A percentile compares a stretch with the other conserved stretches of the same genome.
These are phyloP conservation scores for Nemania sp. DNA, from an alignment of 2,329 filamentous ascomycete genomes.

Conservation along the genomic window DNA sequence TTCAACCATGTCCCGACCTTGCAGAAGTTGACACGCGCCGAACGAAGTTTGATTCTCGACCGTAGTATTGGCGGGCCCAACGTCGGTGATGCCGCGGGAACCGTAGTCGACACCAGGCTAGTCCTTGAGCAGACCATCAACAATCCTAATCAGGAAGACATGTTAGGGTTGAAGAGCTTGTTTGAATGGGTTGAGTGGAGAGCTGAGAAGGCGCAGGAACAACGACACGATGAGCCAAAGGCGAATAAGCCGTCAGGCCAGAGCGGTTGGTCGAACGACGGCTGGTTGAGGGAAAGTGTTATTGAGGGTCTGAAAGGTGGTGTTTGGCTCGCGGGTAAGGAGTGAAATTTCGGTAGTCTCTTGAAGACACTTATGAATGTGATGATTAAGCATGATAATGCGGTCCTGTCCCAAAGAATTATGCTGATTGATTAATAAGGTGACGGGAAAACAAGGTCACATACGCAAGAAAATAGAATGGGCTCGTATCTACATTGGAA, in stretches of 20 bases:
- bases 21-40: constrained; percentile 69
- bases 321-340: constrained; percentile 62
- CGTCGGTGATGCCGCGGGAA: constrained; percentile 56
- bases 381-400: background rate
- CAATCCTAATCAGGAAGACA: constrained; percentile 47
- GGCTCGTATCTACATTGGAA: background rate
- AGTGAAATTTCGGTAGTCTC: constrained; percentile 26
- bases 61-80: constrained; percentile 62
- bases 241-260: constrained; percentile 37
- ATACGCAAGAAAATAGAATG: too few species aligned
- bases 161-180: constrained; percentile 64
- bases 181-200: constrained; percentile 69
- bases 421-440: background rate
- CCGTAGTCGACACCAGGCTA: constrained; percentile 76
- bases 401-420: background rate
- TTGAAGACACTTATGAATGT: background rate
- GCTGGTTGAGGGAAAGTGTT: constrained; percentile 68
- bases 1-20: constrained; percentile 71
- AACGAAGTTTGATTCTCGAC: constrained; percentile 72
- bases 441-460: too few species aligned
- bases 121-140: constrained; percentile 67
- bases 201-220: constrained; percentile 45
- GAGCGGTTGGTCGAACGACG: constrained; percentile 53
- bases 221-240: constrained; percentile 43
- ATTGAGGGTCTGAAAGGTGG: constrained; percentile 67